A percentile compares a stretch with the other conserved stretches of the same genome.
Evolutionary conservation across 1,284 basidiomycete species (phyloP).

Genomic region (Ustilago sp.): DNA sequence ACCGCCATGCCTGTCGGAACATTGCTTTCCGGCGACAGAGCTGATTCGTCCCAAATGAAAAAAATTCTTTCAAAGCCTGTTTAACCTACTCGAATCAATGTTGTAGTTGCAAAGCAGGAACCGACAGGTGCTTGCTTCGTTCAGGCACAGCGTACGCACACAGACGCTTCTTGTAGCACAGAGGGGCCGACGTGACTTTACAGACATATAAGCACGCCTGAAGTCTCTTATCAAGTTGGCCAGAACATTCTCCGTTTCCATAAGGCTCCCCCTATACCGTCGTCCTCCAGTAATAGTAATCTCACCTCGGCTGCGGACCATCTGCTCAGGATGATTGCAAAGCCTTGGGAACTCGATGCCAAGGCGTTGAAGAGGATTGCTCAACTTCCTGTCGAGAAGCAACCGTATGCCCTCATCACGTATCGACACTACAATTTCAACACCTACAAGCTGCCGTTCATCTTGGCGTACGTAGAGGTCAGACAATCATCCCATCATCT

Average conservation of each 20-base stretch:
- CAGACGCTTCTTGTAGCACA: not conserved
- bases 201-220: not conserved
- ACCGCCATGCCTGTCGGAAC: not conserved
- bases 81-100: not conserved
- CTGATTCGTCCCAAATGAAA: not conserved
- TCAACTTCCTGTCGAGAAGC: conserved; percentile 21
- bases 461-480: conserved; percentile 16
- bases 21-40: not conserved
- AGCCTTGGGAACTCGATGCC: conserved; percentile 27
- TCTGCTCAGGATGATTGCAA: conserved; percentile 18
- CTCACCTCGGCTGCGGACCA: not conserved
- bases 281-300: not conserved
- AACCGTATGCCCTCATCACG: conserved; percentile 2
- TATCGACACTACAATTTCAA: conserved; percentile 35
- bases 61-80: not conserved
- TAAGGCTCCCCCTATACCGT: not conserved
- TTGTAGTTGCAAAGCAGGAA: not conserved
- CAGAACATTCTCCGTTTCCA: not conserved
- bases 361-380: conserved; percentile 18
- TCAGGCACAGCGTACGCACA: not conserved
- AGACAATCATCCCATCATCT: not conserved
- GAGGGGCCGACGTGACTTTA: not conserved
- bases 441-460: conserved; percentile 35
- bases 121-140: not conserved
- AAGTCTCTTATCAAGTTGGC: not conserved